Evolutionary conservation across 129 eudicot genomes (phyloP).

Genomic region (Daucus carota): DH1_v3.0 NC_030386.2:26888001-26888500

Average conservation of each 20-base stretch:
- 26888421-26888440: too few species aligned
- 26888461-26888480: too few species aligned
- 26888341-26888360: too few species aligned
- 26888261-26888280: background rate
- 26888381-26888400: too few species aligned
- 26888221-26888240: background rate
- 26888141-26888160: conserved; percentile 73
- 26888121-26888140: conserved; percentile 39
- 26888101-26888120: conserved; percentile 16
- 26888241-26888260: background rate
- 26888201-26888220: background rate
- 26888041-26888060: conserved; percentile 17
- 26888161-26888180: conserved; percentile 26
- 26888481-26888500: too few species aligned
- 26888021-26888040: conserved; percentile 15
- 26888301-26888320: too few species aligned
- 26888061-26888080: conserved; percentile 12
- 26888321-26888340: background rate
- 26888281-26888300: background rate
- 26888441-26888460: too few species aligned
- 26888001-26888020: conserved; percentile 12
- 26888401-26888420: too few species aligned
- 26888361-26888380: too few species aligned
- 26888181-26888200: too few species aligned
- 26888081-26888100: conserved; percentile 8